Base-by-base conservation (phyloP, 768 basidiomycete species). In the Phlegmacium glaucopus region DNA sequence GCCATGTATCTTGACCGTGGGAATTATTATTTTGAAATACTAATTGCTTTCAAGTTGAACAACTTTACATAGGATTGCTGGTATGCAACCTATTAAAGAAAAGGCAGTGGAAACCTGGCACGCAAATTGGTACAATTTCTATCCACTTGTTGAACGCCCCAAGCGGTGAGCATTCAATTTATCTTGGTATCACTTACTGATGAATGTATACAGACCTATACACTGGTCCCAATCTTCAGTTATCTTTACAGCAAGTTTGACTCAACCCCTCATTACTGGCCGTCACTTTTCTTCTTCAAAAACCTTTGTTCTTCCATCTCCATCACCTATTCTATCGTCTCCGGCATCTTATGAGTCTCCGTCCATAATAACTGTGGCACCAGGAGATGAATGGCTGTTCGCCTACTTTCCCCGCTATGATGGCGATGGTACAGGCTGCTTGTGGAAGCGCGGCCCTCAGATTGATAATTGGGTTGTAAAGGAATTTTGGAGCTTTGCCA, bases 81-180 rank as follows among this genome's bases (percentile, higher is more conserved):
- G n/a, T 16, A 18, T 45, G 4, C 53, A 51, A 22, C 52, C 55
- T 4, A 48, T 47, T 7, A 56, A 85, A 82, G 62, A 67, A 56
- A 18, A 77, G 67, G 48, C 78, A 79, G 53, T 72, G 71, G 45
- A 66, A 45, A 54, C 55, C 40, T 87, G 83, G 82, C 75, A 77
- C 17, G 60, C 80, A 25, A 78, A 78, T 25, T 89, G 87, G 87
- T 90, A 85, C 85, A 83, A 90, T 51, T 73, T 84, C 35, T 70
- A 77, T 49, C 78, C 84, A 22, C 68, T 87, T 34, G 65, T 75
- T 5, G 86, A 87, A 58, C 70, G 75, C 29, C 68, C 77, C 3
- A 68, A 70, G 51, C 74, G 78, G 87, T 83, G 52, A 40, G 68
- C 61, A 37, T 45, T 32, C 30, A n/a, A 22, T 38, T 27, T 44